Conservation (phyloP, 164 flowering plant species). For the Warburgia ugandensis region DNA sequence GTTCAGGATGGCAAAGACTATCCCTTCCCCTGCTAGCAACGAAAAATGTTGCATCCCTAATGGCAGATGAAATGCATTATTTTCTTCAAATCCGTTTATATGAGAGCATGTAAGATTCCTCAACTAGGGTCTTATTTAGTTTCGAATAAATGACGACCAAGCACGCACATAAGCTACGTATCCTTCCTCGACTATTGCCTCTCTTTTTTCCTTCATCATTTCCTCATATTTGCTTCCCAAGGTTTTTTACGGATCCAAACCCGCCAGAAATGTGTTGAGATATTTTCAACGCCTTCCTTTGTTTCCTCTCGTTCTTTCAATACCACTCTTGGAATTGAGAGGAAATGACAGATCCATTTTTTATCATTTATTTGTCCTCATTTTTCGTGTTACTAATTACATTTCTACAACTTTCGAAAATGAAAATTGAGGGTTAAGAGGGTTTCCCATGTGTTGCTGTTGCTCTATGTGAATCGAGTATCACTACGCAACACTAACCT, state of each 20-base stretch:
- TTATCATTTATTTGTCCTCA: too few relatives aligned
- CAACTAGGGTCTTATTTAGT: constrained; percentile 1
- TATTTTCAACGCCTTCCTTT: not conserved
- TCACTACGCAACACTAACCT: not conserved
- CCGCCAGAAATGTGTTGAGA: too few relatives aligned
- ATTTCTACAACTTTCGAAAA: not conserved
- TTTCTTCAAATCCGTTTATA: constrained; percentile 13
- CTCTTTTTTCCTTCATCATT: not conserved
- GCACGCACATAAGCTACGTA: constrained; percentile 85
- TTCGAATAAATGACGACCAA: constrained; percentile 48
- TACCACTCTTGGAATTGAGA: not conserved
- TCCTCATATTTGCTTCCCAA: not conserved
- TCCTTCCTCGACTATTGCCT: too few relatives aligned
- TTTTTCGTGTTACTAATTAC: not conserved
- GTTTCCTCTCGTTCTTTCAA: not conserved
- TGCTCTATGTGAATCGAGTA: too few relatives aligned
- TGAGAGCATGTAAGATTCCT: constrained; percentile 1
- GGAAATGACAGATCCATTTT: not conserved
- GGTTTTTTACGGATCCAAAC: too few relatives aligned
- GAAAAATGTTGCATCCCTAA: not conserved
- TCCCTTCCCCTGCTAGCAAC: not conserved
- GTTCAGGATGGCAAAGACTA: too few relatives aligned
- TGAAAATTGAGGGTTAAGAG: not conserved
- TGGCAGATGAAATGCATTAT: not conserved
- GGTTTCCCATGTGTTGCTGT: too few relatives aligned